phyloP scores from a whole-genome alignment of 73 alveolate genomes.

The Paramecium octaurelia region DNA sequence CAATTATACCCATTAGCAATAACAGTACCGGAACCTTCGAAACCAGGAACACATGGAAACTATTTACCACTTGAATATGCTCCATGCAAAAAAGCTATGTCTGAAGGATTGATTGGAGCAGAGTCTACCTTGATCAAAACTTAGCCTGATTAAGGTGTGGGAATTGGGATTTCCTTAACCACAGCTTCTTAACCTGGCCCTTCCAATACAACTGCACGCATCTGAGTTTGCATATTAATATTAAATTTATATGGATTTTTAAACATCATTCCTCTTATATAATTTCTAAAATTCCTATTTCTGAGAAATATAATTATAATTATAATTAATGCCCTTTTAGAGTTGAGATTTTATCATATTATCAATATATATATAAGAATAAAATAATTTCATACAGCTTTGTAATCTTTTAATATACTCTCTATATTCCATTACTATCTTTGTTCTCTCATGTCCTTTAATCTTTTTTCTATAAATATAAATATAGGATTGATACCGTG shows the following conservation, averaged over 20 bases:
- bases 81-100: conserved; percentile 70
- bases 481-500: background rate
- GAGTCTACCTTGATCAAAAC: conserved; percentile 84
- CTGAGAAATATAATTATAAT: background rate
- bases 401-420: background rate
- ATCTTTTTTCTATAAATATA: background rate
- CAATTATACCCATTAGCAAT: conserved; percentile 68
- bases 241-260: background rate
- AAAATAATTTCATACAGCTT: background rate
- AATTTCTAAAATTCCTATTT: background rate
- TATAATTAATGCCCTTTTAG: too few species aligned
- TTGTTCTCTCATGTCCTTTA: conserved; percentile 30
- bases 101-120: conserved; percentile 87
- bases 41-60: conserved; percentile 66
- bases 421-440: conserved; percentile 31
- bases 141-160: conserved; percentile 76
- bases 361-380: background rate
- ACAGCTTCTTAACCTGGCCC: conserved; percentile 54
- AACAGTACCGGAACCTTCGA: conserved; percentile 80
- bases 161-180: conserved; percentile 68
- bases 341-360: background rate
- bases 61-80: conserved; percentile 63
- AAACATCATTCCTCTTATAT: too few species aligned
- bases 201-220: conserved; percentile 63
- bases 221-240: background rate